Base-by-base conservation (phyloP, 306 rosid genomes). In the Heteromeles arbutifolia region DNA sequence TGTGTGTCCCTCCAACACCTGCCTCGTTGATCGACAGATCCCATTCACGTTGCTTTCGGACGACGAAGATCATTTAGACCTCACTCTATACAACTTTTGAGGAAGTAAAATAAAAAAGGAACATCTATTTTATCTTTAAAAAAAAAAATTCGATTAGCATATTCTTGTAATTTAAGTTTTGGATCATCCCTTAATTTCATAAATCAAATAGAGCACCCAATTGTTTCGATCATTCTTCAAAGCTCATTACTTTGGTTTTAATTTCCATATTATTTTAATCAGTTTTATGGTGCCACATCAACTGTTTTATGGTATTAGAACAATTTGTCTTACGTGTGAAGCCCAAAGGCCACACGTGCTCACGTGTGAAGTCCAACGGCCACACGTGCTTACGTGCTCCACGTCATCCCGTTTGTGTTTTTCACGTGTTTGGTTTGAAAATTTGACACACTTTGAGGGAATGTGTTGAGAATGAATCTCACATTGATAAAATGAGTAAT, bases 11-110 rank as follows among this genome's bases (percentile, higher is more conserved):
- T 69, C 65, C 21, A 29, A 43, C 77, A 74, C 54, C 79, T 52
- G 61, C 41, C 74, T 67, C 66, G 21, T 67, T 77, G 63, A 67
- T 78, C 65, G 64, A 52, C 77, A 48, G 53, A n/a, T 32, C 78
- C 69, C 75, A 48, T 29, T 45, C 41, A 54, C 18, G 37, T 25
- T 48, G 77, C 65, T 56, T 52, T 65, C 72, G 24, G 34, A 32
- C 57, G 62, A 65, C 18, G 21, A 48, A 4, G 41, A 28, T 37
- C 74, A n/a, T 31, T 48, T 8, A 15, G 1, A 18, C 18, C 54
- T 48, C 54, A 4, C 19, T 48, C 17, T 48, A 45, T 4, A 48
- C 19, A 48, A 15, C 26, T n/a, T 11, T 57, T 57, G 25, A 22
- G 29, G 24, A 57, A 11, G 26, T 10, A n/a, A 3, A 56, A 57